Base-by-base conservation (phyloP, 2,329 filamentous ascomycete genomes). In the Incumbomyces lentus region DNA sequence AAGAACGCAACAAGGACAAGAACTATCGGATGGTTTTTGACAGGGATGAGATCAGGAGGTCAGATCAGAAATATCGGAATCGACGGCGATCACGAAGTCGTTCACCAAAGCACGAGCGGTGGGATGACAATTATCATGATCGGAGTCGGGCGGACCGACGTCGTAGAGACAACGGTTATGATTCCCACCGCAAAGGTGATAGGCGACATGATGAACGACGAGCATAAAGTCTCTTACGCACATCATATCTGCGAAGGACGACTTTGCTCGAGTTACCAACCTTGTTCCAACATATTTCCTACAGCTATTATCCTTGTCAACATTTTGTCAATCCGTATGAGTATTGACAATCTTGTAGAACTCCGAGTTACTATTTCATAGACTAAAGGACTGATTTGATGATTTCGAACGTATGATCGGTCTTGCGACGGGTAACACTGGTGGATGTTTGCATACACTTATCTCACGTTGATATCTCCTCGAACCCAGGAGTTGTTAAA, bases 21-120 rank as follows among this genome's bases (percentile, higher is more conserved):
- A 70, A 73, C 18, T 94, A 93, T 60, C 75, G 78, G 45, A 88
- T 93, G 79, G 81, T 95, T 0, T 86, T 93, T 61, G 83, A 86
- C 50, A 80, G 83, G 45, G 49, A 29, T 32, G 41, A 42, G 59
- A 53, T 29, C 59, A 54, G 40, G 49, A 56, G 17, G 37, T 49
- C 29, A 44, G 49, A 40, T 46, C 40, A 43, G 18, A 38, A 22
- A 17, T 53, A 56, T 44, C 53, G 58, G 47, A 52, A 55, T 48
- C 48, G 58, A 44, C 47, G 48, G 33, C 49, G 58, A 45, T 61
- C 60, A 45, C 62, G 65, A 19, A 71, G 67, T 56, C 68, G 65
- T 50, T 76, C 68, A 49, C 72, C 70, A 43, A 71, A 67, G 58
- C 55, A 63, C 62, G 58, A 55, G 16, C 14, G 33, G 12, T 37